Base-by-base conservation (phyloP, 805 yeast species). In the Candida boidinii region DNA sequence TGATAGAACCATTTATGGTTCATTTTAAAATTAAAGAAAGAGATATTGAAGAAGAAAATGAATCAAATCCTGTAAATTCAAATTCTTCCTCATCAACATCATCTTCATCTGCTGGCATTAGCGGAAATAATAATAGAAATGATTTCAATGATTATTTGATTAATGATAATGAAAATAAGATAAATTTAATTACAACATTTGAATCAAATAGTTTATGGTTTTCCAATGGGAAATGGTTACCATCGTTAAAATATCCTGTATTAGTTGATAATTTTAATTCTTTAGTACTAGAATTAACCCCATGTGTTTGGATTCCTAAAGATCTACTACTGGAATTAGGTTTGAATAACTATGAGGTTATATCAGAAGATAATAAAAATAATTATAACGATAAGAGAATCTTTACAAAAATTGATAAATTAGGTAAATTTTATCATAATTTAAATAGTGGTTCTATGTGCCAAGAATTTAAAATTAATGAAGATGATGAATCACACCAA, bases 251-350 rank as follows among this genome's bases (percentile, higher is more conserved):
- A 26, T 16, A n/a, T 13, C 29, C 3, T 14, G 35, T 8, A 37
- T 49, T 10, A 38, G 37, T 19, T 41, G n/a, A 42, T 4, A 41
- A 43, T 23, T 39, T 49, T 24, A 39, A 41, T 20, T 28, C 46
- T 10, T 35, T 55, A 15, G 51, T 45, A 11, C 33, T 56, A 14
- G 62, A 57, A 30, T 17, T 53, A 9, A 42, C 51, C 31, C 60
- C 61, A 2, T 46, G 42, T 16, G 39, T 57, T 11, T 57, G 61
- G 61, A 39, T 57, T 4, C 60, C 61, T 0, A 44, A 51, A 25
- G 60, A 53, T 37, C 23, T 51, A 15, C 28, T 53, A 15, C 23
- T 43, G 19, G 49, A 48, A 17, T 27, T 46, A 12, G 42, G 41
- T n/a, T 28, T 50, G 5, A 30, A 33, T n/a, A 41, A 44, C 9